phyloP scores from a whole-genome alignment of 257 asterid genomes.

The Orobanche coerulescens region DNA sequence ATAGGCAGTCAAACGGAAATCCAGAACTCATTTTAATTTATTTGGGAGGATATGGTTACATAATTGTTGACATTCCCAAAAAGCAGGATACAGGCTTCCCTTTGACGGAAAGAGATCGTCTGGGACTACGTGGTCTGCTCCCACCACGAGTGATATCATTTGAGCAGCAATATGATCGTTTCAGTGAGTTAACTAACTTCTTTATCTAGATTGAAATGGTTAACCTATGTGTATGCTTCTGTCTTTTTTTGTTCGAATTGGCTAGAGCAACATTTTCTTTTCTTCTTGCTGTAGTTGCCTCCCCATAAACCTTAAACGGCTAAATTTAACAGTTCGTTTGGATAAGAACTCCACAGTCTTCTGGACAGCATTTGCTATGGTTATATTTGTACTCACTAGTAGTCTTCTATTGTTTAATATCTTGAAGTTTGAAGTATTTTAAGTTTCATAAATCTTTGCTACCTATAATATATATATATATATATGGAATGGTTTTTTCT shows the following conservation, averaged over 20 bases:
- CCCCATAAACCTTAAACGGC: not conserved
- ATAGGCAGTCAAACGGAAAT: not conserved
- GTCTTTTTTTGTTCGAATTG: constrained; percentile 3
- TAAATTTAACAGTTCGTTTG: not conserved
- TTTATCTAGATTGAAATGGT: constrained; percentile 1
- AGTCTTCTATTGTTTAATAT: not conserved
- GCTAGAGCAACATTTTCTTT: not conserved
- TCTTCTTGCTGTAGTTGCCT: not conserved
- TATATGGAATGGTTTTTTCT: no score
- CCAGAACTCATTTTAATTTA: not conserved
- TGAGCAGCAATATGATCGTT: constrained; percentile 93
- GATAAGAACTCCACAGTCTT: not conserved
- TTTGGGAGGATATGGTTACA: not conserved
- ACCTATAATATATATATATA: not conserved
- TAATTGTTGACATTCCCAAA: constrained; percentile 21
- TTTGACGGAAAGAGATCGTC: constrained; percentile 84
- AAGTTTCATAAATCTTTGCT: not conserved
- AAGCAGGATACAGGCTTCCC: constrained; percentile 97
- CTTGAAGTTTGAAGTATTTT: not conserved
- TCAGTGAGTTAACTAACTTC: constrained; percentile 57
- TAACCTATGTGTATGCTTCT: not conserved
- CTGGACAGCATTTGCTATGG: constrained; percentile 1
- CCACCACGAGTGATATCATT: constrained; percentile 98
- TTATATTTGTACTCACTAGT: not conserved
- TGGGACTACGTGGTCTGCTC: constrained; percentile 95